Base-by-base conservation (phyloP, 257 asterid genomes). In the Osmanthus fragrans region DNA sequence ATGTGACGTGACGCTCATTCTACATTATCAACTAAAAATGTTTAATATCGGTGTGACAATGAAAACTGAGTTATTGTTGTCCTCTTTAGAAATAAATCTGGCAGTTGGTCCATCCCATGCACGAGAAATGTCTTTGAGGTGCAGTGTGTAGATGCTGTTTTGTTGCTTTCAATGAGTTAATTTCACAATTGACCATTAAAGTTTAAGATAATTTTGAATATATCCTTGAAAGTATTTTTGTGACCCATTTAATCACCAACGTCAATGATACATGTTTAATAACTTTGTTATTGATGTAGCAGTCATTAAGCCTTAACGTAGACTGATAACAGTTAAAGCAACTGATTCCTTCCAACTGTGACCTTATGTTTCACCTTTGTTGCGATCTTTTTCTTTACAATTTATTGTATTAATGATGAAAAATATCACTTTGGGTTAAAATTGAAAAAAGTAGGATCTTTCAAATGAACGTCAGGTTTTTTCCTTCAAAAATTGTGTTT, bases 61-160 rank as follows among this genome's bases (percentile, higher is more conserved):
- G 16, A 37, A 37, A 60, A 54, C 32, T 7, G 29, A 58, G 16
- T 56, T 56, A 23, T 58, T 58, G 67, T 58, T 23, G 12, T 23
- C 67, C 7, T 58, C 4, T 58, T 23, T 2, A 2, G 10, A 58
- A 7, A n/a, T 21, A 58, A 58, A 58, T 58, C 67, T 21, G 67
- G 67, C 67, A 58, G 29, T 5, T 58, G 33, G 67, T 60, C 67
- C 32, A 60, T 60, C 67, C 67, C 67, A 60, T 23, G 67, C 67
- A 60, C 67, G 1, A 60, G 65, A 60, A n/a, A 23, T 9, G 32
- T 23, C 7, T 19, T 54, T 21, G 32, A 10, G 32, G 23, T 58
- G 32, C 32, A 58, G 32, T 2, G 16, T 60, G 13, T 15, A 9
- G 29, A 10, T n/a, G 16, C 30, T 60, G 30, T 60, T 60, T 60